A percentile compares a stretch with the other conserved stretches of the same genome.
Evolutionary conservation across 805 yeast species (phyloP).

Genomic region (Candida taoyuanica): DNA sequence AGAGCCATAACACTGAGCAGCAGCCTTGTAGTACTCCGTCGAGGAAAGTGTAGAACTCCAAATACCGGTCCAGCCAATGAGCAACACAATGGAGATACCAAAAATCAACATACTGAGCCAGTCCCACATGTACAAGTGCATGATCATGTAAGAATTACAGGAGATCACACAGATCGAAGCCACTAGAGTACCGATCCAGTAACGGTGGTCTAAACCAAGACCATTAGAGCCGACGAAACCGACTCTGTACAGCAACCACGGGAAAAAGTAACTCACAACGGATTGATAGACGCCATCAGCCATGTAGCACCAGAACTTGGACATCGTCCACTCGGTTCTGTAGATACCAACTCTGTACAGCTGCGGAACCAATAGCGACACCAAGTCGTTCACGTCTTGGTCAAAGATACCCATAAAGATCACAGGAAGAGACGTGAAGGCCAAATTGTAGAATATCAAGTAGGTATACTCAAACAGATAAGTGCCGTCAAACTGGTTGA

Average conservation of each 20-base stretch:
- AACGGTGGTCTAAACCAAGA: conserved; percentile 63
- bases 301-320: conserved; percentile 71
- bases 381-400: conserved; percentile 70
- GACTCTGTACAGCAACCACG: conserved; percentile 48
- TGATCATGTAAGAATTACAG: conserved; percentile 59
- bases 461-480: conserved; percentile 76
- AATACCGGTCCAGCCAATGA: conserved; percentile 76
- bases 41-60: conserved; percentile 58
- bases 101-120: conserved; percentile 60
- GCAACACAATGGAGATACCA: conserved; percentile 51
- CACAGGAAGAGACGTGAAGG: conserved; percentile 77
- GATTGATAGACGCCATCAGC: conserved; percentile 75
- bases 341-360: conserved; percentile 69
- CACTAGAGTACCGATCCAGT: conserved; percentile 63
- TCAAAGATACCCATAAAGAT: conserved; percentile 74
- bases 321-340: conserved; percentile 64
- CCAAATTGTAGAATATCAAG: conserved; percentile 76
- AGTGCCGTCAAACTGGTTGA: conserved; percentile 71
- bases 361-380: conserved; percentile 69
- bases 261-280: conserved; percentile 65
- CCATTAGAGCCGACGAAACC: conserved; percentile 49
- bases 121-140: conserved; percentile 79
- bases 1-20: conserved; percentile 56
- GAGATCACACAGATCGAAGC: conserved; percentile 63
- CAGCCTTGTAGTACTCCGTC: conserved; percentile 64